These are phyloP conservation scores for Chlamydomonas sp. DNA, from an alignment of 139 green algal species.

Conservation along the genomic window DNA sequence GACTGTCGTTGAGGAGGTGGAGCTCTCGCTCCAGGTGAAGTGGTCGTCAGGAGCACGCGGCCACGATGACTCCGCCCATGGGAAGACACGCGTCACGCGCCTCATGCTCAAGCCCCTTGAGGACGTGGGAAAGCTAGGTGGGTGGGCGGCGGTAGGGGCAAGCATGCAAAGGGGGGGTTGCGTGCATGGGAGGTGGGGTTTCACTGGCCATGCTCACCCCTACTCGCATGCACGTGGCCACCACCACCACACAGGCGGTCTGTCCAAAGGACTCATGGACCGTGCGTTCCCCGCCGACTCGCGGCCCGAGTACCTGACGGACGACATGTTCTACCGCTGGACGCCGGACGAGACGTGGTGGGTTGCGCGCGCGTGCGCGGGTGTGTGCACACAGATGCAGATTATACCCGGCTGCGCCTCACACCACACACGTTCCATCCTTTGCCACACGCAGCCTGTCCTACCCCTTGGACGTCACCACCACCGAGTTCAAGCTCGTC, in stretches of 20 bases:
- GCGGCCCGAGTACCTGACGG: constrained; percentile 6
- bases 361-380: neutral
- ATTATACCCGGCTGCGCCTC: no score
- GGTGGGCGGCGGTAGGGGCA: no score
- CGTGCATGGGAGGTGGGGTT: no score
- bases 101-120: constrained; percentile 3
- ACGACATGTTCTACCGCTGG: constrained; percentile 20
- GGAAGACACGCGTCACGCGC: neutral
- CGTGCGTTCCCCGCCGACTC: constrained; percentile 5
- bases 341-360: constrained; percentile 14
- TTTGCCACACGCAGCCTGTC: constrained; percentile 7
- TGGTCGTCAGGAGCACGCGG: neutral
- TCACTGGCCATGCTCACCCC: no score
- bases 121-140: constrained; percentile 2
- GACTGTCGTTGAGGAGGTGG: no score
- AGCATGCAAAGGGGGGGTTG: no score
- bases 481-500: constrained; percentile 23
- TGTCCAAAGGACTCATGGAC: constrained; percentile 18
- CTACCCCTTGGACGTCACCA: constrained; percentile 16
- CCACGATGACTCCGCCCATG: no score
- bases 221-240: no score
- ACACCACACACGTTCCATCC: no score
- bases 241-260: no score
- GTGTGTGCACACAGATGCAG: no score
- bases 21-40: constrained; percentile 10